Evolutionary conservation across 805 yeast species (phyloP).

Genomic region (Cyberlindnera veronae): DNA sequence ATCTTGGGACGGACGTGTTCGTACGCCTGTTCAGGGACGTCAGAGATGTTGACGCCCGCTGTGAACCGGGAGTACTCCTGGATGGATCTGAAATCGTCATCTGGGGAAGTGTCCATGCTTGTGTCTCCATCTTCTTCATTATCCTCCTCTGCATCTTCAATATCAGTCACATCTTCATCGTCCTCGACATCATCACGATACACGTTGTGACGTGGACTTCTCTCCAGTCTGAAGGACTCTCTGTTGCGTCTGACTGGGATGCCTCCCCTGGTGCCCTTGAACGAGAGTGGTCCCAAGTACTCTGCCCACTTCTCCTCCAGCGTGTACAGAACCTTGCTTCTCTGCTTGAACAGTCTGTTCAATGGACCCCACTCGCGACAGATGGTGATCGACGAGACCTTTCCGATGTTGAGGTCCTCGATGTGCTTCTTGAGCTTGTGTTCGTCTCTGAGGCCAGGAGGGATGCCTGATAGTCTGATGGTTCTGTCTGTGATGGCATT

Average conservation of each 20-base stretch:
- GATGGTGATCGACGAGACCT: constrained; percentile 69
- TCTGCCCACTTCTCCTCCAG: constrained; percentile 73
- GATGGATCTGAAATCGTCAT: constrained; percentile 22
- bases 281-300: constrained; percentile 46
- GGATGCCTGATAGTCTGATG: constrained; percentile 82
- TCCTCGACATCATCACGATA: constrained; percentile 13
- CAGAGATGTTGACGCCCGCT: constrained; percentile 19
- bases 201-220: constrained; percentile 16
- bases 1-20: constrained; percentile 56
- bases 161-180: constrained; percentile 9
- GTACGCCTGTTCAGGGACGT: constrained; percentile 17
- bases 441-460: constrained; percentile 72
- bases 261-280: constrained; percentile 16
- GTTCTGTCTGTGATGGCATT: constrained; percentile 91
- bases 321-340: constrained; percentile 49
- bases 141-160: constrained; percentile 11
- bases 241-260: constrained; percentile 25
- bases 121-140: constrained; percentile 6
- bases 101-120: constrained; percentile 7
- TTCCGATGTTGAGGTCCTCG: constrained; percentile 75
- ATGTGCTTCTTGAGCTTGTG: constrained; percentile 69
- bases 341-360: constrained; percentile 58
- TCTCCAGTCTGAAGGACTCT: constrained; percentile 23
- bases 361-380: constrained; percentile 85
- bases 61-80: constrained; percentile 22